Percentiles rank a stretch among this genome's conserved stretches.
These are phyloP conservation scores for Fragaria ananassa DNA, from an alignment of 306 rosid species.

Conservation along the genomic window DNA sequence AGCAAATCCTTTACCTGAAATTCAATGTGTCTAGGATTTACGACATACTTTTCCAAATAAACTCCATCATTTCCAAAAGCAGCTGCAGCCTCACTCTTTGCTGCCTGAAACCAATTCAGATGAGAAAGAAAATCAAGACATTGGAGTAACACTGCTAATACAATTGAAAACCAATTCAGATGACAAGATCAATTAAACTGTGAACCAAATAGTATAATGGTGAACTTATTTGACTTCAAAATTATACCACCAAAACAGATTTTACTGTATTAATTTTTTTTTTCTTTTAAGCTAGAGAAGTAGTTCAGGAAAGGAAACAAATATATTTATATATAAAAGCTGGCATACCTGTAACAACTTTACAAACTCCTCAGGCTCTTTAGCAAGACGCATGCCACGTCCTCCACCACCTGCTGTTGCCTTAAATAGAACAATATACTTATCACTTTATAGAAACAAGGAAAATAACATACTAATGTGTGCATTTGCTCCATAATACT, in stretches of 20 bases:
- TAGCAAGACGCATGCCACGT: slow-evolving; percentile 99
- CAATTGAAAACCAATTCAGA: neutral
- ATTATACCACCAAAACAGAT: neutral
- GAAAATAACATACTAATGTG: neutral
- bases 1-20: slow-evolving; percentile 62
- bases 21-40: slow-evolving; percentile 97
- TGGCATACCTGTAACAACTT: slow-evolving; percentile 81
- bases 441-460: slow-evolving; percentile 34
- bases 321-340: too few species aligned
- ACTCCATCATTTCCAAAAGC: slow-evolving; percentile 99
- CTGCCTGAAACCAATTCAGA: slow-evolving; percentile 70
- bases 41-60: slow-evolving; percentile 92
- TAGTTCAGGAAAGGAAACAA: neutral
- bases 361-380: slow-evolving; percentile 93
- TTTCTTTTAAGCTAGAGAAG: neutral
- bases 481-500: neutral
- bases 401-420: slow-evolving; percentile 99
- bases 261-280: neutral
- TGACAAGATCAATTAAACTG: slow-evolving; percentile 3
- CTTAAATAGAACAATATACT: slow-evolving; percentile 40
- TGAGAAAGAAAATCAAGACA: slow-evolving; percentile 11
- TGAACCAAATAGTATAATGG: neutral
- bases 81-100: slow-evolving; percentile 98
- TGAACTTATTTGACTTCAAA: neutral
- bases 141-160: neutral